These are phyloP conservation scores for Fremontodendron californicum DNA, from an alignment of 345 rosid species.

Conservation along the genomic window DNA sequence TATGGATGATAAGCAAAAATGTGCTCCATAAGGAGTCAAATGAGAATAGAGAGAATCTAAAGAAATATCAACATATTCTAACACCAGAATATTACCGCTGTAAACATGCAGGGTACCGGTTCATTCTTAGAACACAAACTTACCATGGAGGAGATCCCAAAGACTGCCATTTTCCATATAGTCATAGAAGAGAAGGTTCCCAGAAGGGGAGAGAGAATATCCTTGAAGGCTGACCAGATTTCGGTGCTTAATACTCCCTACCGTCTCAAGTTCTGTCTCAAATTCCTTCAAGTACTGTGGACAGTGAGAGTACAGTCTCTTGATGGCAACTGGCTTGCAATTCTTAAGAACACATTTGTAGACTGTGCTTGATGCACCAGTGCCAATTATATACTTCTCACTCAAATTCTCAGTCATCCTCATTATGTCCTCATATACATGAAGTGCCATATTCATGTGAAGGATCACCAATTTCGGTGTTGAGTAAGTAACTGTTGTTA, in stretches of 20 bases:
- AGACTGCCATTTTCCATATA: constrained; percentile 98
- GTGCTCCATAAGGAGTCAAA: background rate
- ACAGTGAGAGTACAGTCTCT: constrained; percentile 80
- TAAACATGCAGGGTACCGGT: background rate
- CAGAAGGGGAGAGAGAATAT: constrained; percentile 70
- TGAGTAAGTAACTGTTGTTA: constrained; percentile 53
- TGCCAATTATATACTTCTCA: constrained; percentile 84
- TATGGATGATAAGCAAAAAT: background rate
- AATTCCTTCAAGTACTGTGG: constrained; percentile 83
- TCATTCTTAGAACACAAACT: constrained; percentile 12
- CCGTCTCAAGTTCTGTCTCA: constrained; percentile 84
- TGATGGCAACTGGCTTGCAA: constrained; percentile 94
- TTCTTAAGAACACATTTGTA: constrained; percentile 91
- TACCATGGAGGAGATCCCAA: constrained; percentile 95
- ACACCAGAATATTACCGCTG: background rate
- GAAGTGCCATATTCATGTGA: constrained; percentile 98
- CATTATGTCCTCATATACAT: constrained; percentile 94
- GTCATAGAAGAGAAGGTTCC: constrained; percentile 92
- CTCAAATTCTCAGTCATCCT: constrained; percentile 95
- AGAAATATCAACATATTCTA: background rate
- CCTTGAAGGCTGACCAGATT: constrained; percentile 92
- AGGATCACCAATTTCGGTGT: constrained; percentile 86
- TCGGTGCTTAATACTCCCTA: constrained; percentile 89
- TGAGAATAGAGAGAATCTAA: background rate
- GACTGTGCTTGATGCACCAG: constrained; percentile 90